Evolutionary conservation across 139 green algal genomes (phyloP), one percentile per base, ranked within the genome.

Genomic region (Klebsormidium nitens): DNA sequence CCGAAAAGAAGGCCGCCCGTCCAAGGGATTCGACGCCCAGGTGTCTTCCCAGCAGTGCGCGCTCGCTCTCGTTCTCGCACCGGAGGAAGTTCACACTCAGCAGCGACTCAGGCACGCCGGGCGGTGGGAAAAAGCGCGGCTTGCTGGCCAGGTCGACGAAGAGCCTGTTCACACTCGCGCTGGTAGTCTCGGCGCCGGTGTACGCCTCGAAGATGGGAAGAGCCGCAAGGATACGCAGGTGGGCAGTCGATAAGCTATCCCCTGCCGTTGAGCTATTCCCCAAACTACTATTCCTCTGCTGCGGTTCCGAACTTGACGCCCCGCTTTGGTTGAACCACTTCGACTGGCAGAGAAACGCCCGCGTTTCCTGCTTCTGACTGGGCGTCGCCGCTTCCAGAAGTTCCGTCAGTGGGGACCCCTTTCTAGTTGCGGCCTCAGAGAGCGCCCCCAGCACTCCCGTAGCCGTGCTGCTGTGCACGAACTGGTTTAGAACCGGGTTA

Each of bases 201-300:
- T 69, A 61, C 23, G 67, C 63, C 60, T 88, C 84, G 66, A 79
- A 91, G 28, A 89, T 81, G 2, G 84, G 86, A 44, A 91, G 76
- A 2, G 55, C 47, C 5, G 70, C 60, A 14, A 90, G 71, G 37
- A 82, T 32, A 1, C 58, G 36, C 36, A 87, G 38, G 36, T 79
- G 75, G n/a, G n/a, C 42, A 50, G 11, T 50, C 14, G 42, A 50
- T 50, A 14, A 50, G 42, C 8, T 14, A 50, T 8, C 42, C 11
- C 42, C 14, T 50, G 42, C 8, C 14, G 42, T n/a, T n/a, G n/a
- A n/a, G n/a, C n/a, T n/a, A n/a, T n/a, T n/a, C 26, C 26, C 17
- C 46, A 28, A 42, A 32, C 46, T 23, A n/a, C 29, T 23, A 37
- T n/a, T 28, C 61, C 4, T 82, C 63, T 1, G 48, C 40, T 0